phyloP scores from a whole-genome alignment of 2,329 filamentous ascomycete genomes.

The Cladosporium colombiae region DNA sequence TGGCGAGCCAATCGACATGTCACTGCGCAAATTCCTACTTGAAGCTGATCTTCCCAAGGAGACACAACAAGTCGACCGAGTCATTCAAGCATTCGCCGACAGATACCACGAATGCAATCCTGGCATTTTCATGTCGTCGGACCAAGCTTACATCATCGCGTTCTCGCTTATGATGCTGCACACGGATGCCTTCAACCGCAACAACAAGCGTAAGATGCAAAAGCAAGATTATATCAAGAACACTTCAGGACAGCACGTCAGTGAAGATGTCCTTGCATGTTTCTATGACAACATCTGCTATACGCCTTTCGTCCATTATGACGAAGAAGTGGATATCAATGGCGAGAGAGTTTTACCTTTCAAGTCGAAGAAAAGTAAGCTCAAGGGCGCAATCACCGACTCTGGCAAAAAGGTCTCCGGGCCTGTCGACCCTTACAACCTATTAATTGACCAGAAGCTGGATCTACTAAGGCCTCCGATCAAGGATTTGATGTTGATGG shows the following conservation, averaged over 20 bases:
- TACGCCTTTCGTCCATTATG: slow-evolving; percentile 96
- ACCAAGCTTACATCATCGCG: slow-evolving; percentile 97
- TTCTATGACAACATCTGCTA: slow-evolving; percentile 99
- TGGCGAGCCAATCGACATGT: slow-evolving; percentile 97
- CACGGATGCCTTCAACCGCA: slow-evolving; percentile 99
- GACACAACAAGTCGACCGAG: slow-evolving; percentile 96
- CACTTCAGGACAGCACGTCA: slow-evolving; percentile 86
- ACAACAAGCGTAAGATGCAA: slow-evolving; percentile 99
- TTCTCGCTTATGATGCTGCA: slow-evolving; percentile 96
- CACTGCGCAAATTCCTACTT: slow-evolving; percentile 91
- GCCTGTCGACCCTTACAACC: slow-evolving; percentile 82
- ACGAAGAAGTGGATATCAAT: slow-evolving; percentile 84
- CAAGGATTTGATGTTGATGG: slow-evolving; percentile 87
- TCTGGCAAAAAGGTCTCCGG: slow-evolving; percentile 67
- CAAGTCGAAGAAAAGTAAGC: slow-evolving; percentile 70
- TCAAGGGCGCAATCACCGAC: slow-evolving; percentile 66
- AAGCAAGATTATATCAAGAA: slow-evolving; percentile 95
- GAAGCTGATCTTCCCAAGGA: slow-evolving; percentile 95
- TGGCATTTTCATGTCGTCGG: slow-evolving; percentile 84
- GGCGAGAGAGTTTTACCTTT: slow-evolving; percentile 70
- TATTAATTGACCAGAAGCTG: slow-evolving; percentile 88
- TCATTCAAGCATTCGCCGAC: slow-evolving; percentile 90
- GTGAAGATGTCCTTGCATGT: slow-evolving; percentile 87
- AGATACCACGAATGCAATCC: slow-evolving; percentile 98
- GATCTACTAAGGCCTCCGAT: slow-evolving; percentile 80